Evolutionary conservation across 2,329 filamentous ascomycete species (phyloP).

Genomic region (Aspergillus sergii): DNA sequence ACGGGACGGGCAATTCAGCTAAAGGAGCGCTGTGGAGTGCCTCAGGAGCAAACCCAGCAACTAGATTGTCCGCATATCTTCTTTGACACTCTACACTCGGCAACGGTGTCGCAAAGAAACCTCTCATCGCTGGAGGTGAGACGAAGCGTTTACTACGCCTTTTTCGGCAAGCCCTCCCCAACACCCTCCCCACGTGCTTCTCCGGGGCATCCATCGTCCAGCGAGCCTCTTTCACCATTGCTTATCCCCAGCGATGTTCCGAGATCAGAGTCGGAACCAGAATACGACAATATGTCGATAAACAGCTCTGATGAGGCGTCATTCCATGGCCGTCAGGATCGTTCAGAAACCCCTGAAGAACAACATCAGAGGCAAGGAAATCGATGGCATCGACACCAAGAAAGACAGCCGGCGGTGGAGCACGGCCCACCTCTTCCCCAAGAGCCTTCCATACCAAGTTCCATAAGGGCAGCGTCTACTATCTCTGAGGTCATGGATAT

Average conservation of each 20-base stretch:
- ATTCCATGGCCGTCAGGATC: neutral
- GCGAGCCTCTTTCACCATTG: neutral
- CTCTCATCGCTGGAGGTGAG: conserved; percentile 9
- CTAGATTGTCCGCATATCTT: conserved; percentile 9
- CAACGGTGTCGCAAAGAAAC: conserved; percentile 3
- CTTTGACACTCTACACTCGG: conserved; percentile 5
- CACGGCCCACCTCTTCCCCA: neutral
- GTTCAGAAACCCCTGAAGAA: neutral
- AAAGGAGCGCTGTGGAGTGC: conserved; percentile 11
- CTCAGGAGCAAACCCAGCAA: conserved; percentile 4
- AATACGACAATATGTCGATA: neutral
- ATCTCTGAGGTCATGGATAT: neutral
- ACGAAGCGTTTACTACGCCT: conserved; percentile 8
- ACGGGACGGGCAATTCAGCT: conserved; percentile 5
- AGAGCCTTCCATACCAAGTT: neutral
- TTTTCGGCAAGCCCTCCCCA: conserved; percentile 8
- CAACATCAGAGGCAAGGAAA: neutral
- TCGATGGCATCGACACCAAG: neutral
- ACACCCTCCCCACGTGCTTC: neutral
- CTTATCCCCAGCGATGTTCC: neutral
- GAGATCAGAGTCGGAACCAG: neutral
- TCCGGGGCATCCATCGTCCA: neutral
- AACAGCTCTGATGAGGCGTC: neutral
- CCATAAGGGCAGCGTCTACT: neutral
- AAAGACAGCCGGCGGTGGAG: neutral